Base-by-base conservation (phyloP, 2,329 filamentous ascomycete species). In the Aspergillus tanneri region DNA sequence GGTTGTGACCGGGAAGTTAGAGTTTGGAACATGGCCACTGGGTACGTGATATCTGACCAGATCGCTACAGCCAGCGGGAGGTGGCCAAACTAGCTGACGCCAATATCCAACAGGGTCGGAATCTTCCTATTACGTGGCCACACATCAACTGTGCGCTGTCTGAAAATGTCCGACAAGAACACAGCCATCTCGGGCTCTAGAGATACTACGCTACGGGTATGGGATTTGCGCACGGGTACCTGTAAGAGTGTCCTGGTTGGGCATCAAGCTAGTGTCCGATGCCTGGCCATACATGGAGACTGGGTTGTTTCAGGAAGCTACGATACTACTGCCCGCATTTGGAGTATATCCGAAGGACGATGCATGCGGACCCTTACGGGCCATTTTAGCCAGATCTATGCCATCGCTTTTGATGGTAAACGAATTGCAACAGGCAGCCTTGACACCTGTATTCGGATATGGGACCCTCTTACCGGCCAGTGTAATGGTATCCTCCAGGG, bases 311-410 rank as follows among this genome's bases (percentile, higher is more conserved):
- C 91, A 23, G 93, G 93, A 48, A 96, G 90, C 69, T 99, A 99
- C 71, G 93, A 99, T 68, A 96, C 93, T 5, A 96, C 90, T 18
- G 93, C 93, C 18, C 87, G 90, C 60, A 92, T 99, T 48, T 99
- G 93, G 93, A 96, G 89, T 69, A 97, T 99, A 43, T 95, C 90
- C 2, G 89, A 96, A 71, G 93, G 93, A 23, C 85, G 90, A 54
- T 99, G 93, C 68, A 75, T 97, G 46, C 86, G 92, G 58, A 96
- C 90, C 0, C 78, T 99, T 30, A 85, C 87, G 36, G 93, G 93
- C 0, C 93, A 99, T 71, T 99, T 96, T 72, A 97, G 92, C 66
- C 93, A 99, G 67, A 99, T 99, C 49, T 99, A 99, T 67, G 93
- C 93, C 16, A 95, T 99, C 66, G 93, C 93, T 1, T 99, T 97